Percentiles rank a stretch among this genome's conserved stretches.
These are phyloP conservation scores for Agaricus subrufescens DNA, from an alignment of 768 basidiomycete genomes.

Conservation along the genomic window DNA sequence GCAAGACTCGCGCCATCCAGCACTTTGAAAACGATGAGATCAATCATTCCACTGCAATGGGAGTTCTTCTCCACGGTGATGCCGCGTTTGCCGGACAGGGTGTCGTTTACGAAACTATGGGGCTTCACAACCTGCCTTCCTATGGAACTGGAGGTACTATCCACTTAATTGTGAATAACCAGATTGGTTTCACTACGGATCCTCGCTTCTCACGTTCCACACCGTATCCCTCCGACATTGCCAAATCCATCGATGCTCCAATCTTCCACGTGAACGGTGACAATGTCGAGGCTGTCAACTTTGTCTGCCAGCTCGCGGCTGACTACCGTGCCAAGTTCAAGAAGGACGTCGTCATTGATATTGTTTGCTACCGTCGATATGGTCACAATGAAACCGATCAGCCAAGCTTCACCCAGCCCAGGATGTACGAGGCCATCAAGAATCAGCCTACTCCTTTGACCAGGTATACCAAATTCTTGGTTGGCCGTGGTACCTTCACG, in stretches of 20 bases:
- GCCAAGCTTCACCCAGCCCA: constrained; percentile 96
- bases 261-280: constrained; percentile 99
- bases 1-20: constrained; percentile 96
- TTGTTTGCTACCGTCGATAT: constrained; percentile 97
- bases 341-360: constrained; percentile 97
- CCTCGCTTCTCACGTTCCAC: constrained; percentile 97
- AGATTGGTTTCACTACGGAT: constrained; percentile 99
- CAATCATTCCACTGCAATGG: constrained; percentile 84
- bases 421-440: constrained; percentile 97
- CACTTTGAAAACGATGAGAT: constrained; percentile 88
- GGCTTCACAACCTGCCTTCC: constrained; percentile 90
- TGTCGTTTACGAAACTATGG: constrained; percentile 99
- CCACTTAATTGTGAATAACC: constrained; percentile 98
- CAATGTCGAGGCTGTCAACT: constrained; percentile 97
- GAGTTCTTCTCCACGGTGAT: constrained; percentile 93
- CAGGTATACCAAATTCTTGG: constrained; percentile 87
- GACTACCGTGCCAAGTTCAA: constrained; percentile 98
- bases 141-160: constrained; percentile 99
- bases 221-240: constrained; percentile 96
- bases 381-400: constrained; percentile 99
- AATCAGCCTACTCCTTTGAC: constrained; percentile 90
- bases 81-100: constrained; percentile 99
- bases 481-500: constrained; percentile 90
- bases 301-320: constrained; percentile 95
- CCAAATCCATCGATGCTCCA: constrained; percentile 96